A percentile compares a stretch with the other conserved stretches of the same genome.
Conservation (phyloP, 2,329 filamentous ascomycete species). For the Tolypocladium inflatum region DNA sequence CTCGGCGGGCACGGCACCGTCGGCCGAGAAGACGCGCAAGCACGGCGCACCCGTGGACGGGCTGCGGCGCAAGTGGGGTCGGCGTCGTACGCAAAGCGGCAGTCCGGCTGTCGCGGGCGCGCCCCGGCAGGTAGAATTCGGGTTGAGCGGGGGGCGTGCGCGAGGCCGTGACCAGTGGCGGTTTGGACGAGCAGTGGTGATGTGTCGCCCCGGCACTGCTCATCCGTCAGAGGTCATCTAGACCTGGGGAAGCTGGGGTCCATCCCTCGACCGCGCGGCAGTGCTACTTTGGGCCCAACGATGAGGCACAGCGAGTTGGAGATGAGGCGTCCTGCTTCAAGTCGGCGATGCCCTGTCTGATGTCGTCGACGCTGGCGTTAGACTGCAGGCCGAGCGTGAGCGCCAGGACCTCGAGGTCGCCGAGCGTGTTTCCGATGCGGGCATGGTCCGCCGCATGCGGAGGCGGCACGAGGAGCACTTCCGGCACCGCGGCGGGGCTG, state of each 20-base stretch:
- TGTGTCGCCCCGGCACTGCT: neutral
- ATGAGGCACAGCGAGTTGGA: neutral
- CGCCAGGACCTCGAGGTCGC: slow-evolving; percentile 25
- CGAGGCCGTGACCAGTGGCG: neutral
- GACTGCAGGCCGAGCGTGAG: slow-evolving; percentile 20
- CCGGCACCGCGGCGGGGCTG: slow-evolving; percentile 6
- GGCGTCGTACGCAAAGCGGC: neutral
- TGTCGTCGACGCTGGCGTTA: slow-evolving; percentile 25
- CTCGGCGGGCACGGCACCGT: neutral
- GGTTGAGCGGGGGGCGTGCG: neutral
- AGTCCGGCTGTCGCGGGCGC: neutral
- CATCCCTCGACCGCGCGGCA: neutral
- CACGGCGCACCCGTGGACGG: neutral
- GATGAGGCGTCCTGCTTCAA: slow-evolving; percentile 12
- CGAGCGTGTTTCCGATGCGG: slow-evolving; percentile 1
- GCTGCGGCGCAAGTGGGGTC: neutral
- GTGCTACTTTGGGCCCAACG: neutral
- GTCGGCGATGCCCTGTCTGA: slow-evolving; percentile 21
- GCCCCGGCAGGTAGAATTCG: neutral
- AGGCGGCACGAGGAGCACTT: slow-evolving; percentile 9
- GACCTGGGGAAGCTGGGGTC: neutral
- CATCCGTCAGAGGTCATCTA: neutral
- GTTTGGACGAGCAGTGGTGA: neutral
- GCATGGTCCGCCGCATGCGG: neutral
- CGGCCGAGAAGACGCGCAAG: neutral